A percentile compares a stretch with the other conserved stretches of the same genome.
Conservation (phyloP, 352 stramenopile genomes). For the Phytophthora melonis region DNA sequence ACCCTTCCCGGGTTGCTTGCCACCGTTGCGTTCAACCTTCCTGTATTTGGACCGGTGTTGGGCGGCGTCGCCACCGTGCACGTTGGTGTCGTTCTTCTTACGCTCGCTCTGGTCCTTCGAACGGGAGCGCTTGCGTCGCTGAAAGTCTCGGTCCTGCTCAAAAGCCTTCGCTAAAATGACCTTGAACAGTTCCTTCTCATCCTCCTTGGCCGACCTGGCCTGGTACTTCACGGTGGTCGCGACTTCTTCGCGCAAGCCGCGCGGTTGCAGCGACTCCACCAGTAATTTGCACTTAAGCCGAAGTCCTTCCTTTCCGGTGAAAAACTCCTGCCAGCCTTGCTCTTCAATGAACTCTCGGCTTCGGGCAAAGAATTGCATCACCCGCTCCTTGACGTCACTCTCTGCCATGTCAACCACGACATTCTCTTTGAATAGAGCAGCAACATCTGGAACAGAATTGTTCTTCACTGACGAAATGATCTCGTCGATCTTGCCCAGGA, state of each 20-base stretch:
- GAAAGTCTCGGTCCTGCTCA: conserved; percentile 27
- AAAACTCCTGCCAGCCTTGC: conserved; percentile 28
- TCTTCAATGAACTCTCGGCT: conserved; percentile 25
- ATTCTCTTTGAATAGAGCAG: conserved; percentile 30
- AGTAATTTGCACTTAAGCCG: conserved; percentile 22
- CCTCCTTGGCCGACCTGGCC: conserved; percentile 8
- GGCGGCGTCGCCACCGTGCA: background rate
- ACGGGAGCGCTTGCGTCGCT: conserved; percentile 17
- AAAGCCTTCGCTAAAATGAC: conserved; percentile 19
- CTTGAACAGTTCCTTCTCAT: conserved; percentile 25
- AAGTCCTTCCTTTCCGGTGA: conserved; percentile 11
- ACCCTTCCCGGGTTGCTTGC: background rate
- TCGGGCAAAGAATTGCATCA: conserved; percentile 28
- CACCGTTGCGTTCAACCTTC: background rate
- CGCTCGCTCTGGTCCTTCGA: conserved; percentile 5
- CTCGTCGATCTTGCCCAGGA: conserved; percentile 24
- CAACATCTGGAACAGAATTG: conserved; percentile 23
- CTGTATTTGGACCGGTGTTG: conserved; percentile 2
- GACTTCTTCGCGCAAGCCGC: conserved; percentile 15
- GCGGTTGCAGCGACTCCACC: conserved; percentile 14
- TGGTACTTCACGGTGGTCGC: conserved; percentile 22
- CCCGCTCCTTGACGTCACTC: conserved; percentile 16
- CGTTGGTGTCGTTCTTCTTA: conserved; percentile 5
- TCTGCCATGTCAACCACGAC: conserved; percentile 19
- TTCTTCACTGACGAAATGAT: conserved; percentile 33